phyloP scores from a whole-genome alignment of 352 stramenopile genomes.

The Globisporangium megalacanthum region DNA sequence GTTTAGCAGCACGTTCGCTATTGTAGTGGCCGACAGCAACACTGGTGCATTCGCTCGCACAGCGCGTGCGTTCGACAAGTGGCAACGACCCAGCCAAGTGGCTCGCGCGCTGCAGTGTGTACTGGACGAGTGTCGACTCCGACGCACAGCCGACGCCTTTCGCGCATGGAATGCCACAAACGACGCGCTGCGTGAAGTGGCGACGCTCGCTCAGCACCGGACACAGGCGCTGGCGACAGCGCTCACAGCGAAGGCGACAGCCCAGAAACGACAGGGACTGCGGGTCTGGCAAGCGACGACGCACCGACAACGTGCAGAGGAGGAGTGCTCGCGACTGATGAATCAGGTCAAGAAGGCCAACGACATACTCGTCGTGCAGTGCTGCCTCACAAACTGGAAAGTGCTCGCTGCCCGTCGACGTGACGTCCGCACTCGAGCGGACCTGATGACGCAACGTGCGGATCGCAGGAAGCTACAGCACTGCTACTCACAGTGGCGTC shows the following conservation, averaged over 20 bases:
- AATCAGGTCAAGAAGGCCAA: not conserved
- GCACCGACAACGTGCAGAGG: slow-evolving; percentile 1
- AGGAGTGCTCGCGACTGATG: not conserved
- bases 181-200: not conserved
- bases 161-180: not conserved
- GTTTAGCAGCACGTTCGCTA: slow-evolving; percentile 7
- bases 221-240: slow-evolving; percentile 1
- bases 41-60: not conserved
- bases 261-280: slow-evolving; percentile 4
- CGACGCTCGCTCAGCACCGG: not conserved
- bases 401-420: not conserved
- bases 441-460: not conserved
- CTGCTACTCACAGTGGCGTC: not conserved
- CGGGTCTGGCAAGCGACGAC: slow-evolving; percentile 6
- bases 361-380: slow-evolving; percentile 1
- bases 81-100: not conserved
- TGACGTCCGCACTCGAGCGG: not conserved
- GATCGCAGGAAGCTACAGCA: not conserved
- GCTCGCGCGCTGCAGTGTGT: not conserved
- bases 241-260: not conserved
- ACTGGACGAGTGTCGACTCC: not conserved
- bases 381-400: slow-evolving; percentile 7
- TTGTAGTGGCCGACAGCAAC: slow-evolving; percentile 4
- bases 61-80: slow-evolving; percentile 6
- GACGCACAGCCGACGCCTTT: not conserved